Evolutionary conservation across 2,329 filamentous ascomycete genomes (phyloP).

Genomic region (Aspergillus tanneri): DNA sequence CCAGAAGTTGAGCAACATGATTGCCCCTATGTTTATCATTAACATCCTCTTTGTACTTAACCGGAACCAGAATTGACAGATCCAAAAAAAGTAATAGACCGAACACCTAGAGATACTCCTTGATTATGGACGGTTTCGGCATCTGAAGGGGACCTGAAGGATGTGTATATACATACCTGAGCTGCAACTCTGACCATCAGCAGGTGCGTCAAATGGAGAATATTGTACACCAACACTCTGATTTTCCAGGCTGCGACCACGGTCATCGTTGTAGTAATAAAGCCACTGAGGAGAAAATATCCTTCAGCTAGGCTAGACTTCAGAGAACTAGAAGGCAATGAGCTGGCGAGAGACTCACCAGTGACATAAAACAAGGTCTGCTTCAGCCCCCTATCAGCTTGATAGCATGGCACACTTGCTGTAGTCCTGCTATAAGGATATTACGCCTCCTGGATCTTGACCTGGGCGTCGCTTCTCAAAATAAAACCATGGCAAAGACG

Average conservation of each 20-base stretch:
- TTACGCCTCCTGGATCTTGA: conserved; percentile 49
- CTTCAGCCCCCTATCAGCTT: conserved; percentile 61
- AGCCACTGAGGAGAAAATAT: conserved; percentile 69
- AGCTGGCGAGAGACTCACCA: conserved; percentile 37
- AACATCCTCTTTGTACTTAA: conserved; percentile 69
- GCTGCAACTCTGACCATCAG: conserved; percentile 65
- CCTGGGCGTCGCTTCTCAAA: conserved; percentile 65
- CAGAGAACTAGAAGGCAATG: background rate
- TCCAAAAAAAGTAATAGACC: conserved; percentile 65
- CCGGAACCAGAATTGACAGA: conserved; percentile 58
- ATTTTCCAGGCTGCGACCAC: conserved; percentile 67
- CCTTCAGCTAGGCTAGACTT: conserved; percentile 27
- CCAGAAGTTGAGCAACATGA: conserved; percentile 60
- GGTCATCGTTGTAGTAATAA: conserved; percentile 68
- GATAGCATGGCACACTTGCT: conserved; percentile 60
- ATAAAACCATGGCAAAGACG: conserved; percentile 66
- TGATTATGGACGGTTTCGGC: background rate
- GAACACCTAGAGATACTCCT: conserved; percentile 33
- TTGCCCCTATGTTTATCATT: conserved; percentile 61
- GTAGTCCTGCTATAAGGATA: conserved; percentile 58
- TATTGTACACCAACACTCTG: conserved; percentile 63
- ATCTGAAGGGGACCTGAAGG: background rate
- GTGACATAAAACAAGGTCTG: conserved; percentile 66
- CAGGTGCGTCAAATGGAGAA: conserved; percentile 64
- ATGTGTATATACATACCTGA: conserved; percentile 45